Evolutionary conservation across 306 rosid genomes (phyloP), one percentile per base, ranked within the genome.

Genomic region (Castanea mollissima): DNA sequence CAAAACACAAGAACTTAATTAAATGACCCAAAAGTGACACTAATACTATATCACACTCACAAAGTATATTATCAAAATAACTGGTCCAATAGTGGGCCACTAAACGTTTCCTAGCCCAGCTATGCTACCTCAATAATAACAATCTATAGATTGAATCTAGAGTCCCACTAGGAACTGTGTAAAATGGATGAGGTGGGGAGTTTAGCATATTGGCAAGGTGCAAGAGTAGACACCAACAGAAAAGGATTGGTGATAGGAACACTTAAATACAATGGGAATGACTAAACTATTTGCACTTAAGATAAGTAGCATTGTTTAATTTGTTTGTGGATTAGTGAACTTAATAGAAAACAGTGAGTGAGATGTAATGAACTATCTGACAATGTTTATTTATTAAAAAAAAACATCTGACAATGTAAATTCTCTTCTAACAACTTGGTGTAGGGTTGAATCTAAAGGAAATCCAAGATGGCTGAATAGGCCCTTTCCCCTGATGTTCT

Each of bases 1-100:
- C 77, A 21, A 27, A 81, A 76, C 70, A 63, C 44, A 81, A 71
- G 19, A 84, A 76, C 21, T 68, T n/a, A 52, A 29, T 81, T n/a
- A 72, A 82, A 70, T 21, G 73, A 56, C 62, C 23, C 55, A 64
- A 54, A 74, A 11, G 31, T 20, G 51, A 34, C 21, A 78, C 78
- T 78, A 35, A 81, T 76, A 27, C 74, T 73, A 55, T 15, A 41
- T 32, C 55, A 64, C 16, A 64, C 55, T 34, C 55, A 35, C 32
- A 71, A 1, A 10, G 29, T 34, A 31, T 38, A 35, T 35, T 35
- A 35, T 35, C 41, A 38, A 55, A 75, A 21, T 60, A 69, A 74
- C 78, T 59, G 76, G 52, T 78, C 46, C n/a, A 71, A 11, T 44
- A 73, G 59, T 73, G 11, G 73, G 60, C 80, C 20, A 25, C 58